Conservation (phyloP, 1,284 basidiomycete genomes). For the Boletus semigastroideus region DNA sequence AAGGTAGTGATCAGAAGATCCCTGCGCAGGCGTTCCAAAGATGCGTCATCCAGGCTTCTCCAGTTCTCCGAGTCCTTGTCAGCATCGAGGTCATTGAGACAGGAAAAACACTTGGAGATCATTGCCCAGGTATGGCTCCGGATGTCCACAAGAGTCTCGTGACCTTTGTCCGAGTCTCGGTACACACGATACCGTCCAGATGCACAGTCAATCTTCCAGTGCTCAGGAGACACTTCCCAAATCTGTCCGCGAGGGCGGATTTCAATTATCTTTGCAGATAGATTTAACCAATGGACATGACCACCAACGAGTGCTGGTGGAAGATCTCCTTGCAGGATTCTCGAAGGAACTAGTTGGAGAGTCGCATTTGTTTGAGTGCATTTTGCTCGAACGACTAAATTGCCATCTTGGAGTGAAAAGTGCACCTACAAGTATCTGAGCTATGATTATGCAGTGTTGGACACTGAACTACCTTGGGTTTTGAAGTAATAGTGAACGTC, state of each 20-base stretch:
- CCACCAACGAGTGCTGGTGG: not conserved
- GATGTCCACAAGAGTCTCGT: not conserved
- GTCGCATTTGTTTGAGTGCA: not conserved
- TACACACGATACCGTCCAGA: too few relatives aligned
- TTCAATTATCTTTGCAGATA: not conserved
- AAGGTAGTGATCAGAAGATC: not conserved
- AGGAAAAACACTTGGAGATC: too few relatives aligned
- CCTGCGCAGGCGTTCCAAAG: too few relatives aligned
- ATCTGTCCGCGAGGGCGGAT: not conserved
- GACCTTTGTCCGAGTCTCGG: too few relatives aligned
- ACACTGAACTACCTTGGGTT: constrained; percentile 20
- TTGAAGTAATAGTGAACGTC: constrained; percentile 21
- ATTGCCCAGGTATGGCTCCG: not conserved
- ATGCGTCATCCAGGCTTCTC: too few relatives aligned
- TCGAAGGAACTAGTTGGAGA: not conserved
- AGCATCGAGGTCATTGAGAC: too few relatives aligned
- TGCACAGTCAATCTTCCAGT: not conserved
- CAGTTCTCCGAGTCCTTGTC: too few relatives aligned
- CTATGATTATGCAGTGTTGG: too few relatives aligned
- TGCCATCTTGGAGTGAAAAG: too few relatives aligned
- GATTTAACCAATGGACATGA: not conserved
- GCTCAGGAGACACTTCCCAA: not conserved
- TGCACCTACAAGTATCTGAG: constrained; percentile 19
- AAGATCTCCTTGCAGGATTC: not conserved
- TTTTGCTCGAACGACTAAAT: constrained; percentile 29